Conservation (phyloP, 331 rosid species). For the Cydonia oblonga region DNA sequence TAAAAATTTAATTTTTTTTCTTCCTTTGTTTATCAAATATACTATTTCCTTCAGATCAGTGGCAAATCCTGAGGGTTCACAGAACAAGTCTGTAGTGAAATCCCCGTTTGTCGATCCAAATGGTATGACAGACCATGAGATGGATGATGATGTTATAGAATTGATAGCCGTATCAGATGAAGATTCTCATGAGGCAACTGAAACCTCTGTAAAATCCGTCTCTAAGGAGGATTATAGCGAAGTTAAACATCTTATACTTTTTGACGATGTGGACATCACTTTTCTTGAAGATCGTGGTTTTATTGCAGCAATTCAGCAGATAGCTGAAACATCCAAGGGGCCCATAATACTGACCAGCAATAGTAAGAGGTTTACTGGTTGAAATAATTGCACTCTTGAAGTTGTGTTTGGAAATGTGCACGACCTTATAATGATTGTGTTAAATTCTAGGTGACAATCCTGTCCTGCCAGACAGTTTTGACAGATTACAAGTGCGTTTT, state of each 20-base stretch:
- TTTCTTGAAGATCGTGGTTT: conserved; percentile 87
- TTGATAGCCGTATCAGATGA: conserved; percentile 43
- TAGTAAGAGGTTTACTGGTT: conserved; percentile 47
- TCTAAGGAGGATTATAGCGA: conserved; percentile 22
- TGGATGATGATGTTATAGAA: conserved; percentile 35
- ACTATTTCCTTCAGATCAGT: conserved; percentile 31
- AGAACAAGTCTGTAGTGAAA: conserved; percentile 22
- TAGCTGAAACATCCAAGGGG: conserved; percentile 72
- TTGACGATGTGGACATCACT: conserved; percentile 84
- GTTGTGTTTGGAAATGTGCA: conserved; percentile 4
- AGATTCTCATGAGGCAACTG: conserved; percentile 24
- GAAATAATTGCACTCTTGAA: not conserved
- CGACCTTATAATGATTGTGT: conserved; percentile 13
- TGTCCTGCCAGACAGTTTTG: conserved; percentile 56
- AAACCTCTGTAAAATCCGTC: conserved; percentile 22
- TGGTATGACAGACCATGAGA: conserved; percentile 22
- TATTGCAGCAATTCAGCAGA: conserved; percentile 70
- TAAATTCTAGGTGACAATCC: conserved; percentile 54
- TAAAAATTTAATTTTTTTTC: not conserved
- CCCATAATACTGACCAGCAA: conserved; percentile 90
- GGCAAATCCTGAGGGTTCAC: conserved; percentile 25
- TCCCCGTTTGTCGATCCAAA: conserved; percentile 20
- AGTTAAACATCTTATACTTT: conserved; percentile 51
- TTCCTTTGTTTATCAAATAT: not conserved
- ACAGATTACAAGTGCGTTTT: conserved; percentile 42